Percentiles rank a stretch among this genome's conserved stretches.
phyloP scores from a whole-genome alignment of 208 protist genomes.

The Trypanosoma lewisi region DNA sequence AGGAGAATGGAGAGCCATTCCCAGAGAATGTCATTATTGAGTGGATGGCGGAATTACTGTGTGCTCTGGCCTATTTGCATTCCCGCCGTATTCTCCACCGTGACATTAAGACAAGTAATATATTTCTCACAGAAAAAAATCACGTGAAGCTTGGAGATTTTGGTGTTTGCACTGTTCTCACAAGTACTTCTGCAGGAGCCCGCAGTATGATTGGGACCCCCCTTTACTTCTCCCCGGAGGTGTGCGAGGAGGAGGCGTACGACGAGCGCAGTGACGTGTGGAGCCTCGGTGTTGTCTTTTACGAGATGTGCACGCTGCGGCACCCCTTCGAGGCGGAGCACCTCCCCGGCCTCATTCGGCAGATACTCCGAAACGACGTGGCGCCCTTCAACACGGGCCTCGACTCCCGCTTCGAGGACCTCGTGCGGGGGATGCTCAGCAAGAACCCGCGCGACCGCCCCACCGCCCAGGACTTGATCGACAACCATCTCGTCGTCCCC shows the following conservation, averaged over 20 bases:
- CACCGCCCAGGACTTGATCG: slow-evolving; percentile 78
- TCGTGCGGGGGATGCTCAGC: slow-evolving; percentile 79
- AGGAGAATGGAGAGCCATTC: slow-evolving; percentile 54
- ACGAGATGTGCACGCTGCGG: slow-evolving; percentile 93
- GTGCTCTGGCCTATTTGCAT: slow-evolving; percentile 87
- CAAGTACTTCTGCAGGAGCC: slow-evolving; percentile 55
- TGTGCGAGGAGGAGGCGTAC: slow-evolving; percentile 87
- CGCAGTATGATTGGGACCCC: slow-evolving; percentile 88
- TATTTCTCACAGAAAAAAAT: slow-evolving; percentile 88
- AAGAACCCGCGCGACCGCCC: slow-evolving; percentile 66
- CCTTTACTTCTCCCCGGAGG: slow-evolving; percentile 91
- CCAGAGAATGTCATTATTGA: slow-evolving; percentile 73
- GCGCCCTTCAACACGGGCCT: slow-evolving; percentile 73
- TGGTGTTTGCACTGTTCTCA: slow-evolving; percentile 80
- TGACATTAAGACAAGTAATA: slow-evolving; percentile 93
- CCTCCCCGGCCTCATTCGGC: slow-evolving; percentile 65
- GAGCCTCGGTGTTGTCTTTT: slow-evolving; percentile 94
- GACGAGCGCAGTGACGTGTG: slow-evolving; percentile 93
- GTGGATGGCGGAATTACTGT: slow-evolving; percentile 89
- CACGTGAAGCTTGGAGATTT: slow-evolving; percentile 93
- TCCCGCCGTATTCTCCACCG: slow-evolving; percentile 85
- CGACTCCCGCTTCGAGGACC: slow-evolving; percentile 57
- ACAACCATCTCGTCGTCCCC: slow-evolving; percentile 73
- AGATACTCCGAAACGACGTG: slow-evolving; percentile 65
- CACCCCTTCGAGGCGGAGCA: slow-evolving; percentile 75